These are phyloP conservation scores for Magnaporthiopsis rhizophila DNA, from an alignment of 2,329 filamentous ascomycete species.

Conservation along the genomic window DNA sequence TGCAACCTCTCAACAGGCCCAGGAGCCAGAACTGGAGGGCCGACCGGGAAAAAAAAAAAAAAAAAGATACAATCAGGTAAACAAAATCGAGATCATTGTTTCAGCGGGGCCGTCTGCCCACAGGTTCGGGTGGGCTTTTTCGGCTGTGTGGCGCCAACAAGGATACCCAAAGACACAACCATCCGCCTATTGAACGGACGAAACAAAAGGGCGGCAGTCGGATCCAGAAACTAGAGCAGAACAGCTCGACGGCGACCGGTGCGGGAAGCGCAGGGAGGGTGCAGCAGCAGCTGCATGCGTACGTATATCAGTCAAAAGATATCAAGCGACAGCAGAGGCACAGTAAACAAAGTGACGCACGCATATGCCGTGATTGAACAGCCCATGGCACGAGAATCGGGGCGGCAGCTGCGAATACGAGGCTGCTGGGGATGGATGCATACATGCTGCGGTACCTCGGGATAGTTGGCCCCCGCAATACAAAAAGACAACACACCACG, in stretches of 20 bases:
- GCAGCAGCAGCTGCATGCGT: neutral
- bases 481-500: neutral
- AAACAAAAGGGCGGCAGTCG: neutral
- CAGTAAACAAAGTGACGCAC: slow-evolving; percentile 5
- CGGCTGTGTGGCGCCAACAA: neutral
- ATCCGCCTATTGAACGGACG: neutral
- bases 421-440: neutral
- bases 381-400: neutral
- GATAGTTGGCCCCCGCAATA: neutral
- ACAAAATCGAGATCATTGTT: neutral
- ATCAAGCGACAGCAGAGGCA: neutral
- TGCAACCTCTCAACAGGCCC: neutral
- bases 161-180: neutral
- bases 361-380: neutral
- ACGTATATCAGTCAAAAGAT: neutral
- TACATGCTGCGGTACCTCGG: neutral
- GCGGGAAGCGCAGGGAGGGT: neutral
- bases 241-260: neutral
- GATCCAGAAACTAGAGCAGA: neutral
- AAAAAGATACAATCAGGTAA: neutral
- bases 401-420: neutral
- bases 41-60: neutral
- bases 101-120: neutral
- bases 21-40: neutral
- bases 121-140: neutral